Conservation (phyloP, 2,329 filamentous ascomycete genomes). For the Epichloe sp. region DNA sequence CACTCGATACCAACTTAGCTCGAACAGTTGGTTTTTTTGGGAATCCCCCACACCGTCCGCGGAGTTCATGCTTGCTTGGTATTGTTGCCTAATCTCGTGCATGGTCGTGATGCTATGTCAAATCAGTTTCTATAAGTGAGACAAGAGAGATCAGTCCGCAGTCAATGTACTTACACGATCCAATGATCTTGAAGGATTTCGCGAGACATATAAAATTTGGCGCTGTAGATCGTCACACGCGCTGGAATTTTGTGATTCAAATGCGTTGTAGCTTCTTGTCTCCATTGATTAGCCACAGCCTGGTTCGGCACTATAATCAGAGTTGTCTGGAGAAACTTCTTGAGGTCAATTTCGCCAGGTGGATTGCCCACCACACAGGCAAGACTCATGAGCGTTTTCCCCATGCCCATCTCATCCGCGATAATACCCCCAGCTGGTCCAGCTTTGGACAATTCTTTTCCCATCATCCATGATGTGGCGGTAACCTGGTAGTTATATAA, state of each 20-base stretch:
- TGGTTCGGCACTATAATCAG: constrained; percentile 19
- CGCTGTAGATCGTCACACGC: constrained; percentile 6
- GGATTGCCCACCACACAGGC: constrained; percentile 54
- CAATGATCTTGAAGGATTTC: not conserved
- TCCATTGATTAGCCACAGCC: constrained; percentile 16
- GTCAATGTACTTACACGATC: not conserved
- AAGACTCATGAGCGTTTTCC: constrained; percentile 63
- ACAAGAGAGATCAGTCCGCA: not conserved
- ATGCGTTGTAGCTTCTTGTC: constrained; percentile 14
- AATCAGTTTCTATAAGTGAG: not conserved
- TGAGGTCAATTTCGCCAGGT: constrained; percentile 23
- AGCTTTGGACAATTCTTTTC: constrained; percentile 27
- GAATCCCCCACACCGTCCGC: too few species aligned
- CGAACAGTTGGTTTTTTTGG: not conserved
- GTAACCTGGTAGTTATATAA: constrained; percentile 32
- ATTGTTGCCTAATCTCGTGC: constrained; percentile 12
- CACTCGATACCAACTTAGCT: constrained; percentile 31
- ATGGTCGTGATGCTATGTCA: constrained; percentile 18
- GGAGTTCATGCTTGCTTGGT: too few species aligned
- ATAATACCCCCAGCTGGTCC: constrained; percentile 45
- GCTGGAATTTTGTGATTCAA: not conserved
- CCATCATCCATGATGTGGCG: constrained; percentile 39
- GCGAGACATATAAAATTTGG: not conserved
- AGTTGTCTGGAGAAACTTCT: constrained; percentile 21
- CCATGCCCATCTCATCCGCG: constrained; percentile 51